Evolutionary conservation across 805 yeast species (phyloP).

Genomic region (Danielia reshetovae): DNA sequence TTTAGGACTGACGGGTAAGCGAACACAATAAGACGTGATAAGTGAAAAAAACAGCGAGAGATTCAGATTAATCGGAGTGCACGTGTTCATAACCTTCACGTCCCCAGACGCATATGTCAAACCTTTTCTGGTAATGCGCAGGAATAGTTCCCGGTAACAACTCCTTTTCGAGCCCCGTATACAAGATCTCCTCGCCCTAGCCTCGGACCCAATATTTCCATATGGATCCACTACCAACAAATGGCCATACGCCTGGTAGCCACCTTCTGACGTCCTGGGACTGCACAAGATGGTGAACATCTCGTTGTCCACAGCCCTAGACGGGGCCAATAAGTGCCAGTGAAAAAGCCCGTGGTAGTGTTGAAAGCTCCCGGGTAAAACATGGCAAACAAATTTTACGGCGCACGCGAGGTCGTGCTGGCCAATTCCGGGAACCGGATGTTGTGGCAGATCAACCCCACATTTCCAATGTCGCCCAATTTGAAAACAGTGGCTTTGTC

Average conservation of each 20-base stretch:
- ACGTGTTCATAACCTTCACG: too few species aligned
- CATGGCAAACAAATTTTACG: slow-evolving; percentile 67
- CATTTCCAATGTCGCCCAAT: slow-evolving; percentile 43
- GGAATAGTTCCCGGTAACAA: slow-evolving; percentile 61
- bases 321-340: slow-evolving; percentile 72
- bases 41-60: too few species aligned
- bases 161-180: slow-evolving; percentile 68
- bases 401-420: slow-evolving; percentile 55
- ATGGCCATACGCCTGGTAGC: slow-evolving; percentile 67
- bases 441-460: too few species aligned
- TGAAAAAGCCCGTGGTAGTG: slow-evolving; percentile 85
- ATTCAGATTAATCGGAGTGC: too few species aligned
- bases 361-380: slow-evolving; percentile 82
- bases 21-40: too few species aligned
- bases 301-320: slow-evolving; percentile 65
- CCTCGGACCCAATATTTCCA: too few species aligned
- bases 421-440: slow-evolving; percentile 82
- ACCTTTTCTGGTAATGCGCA: slow-evolving; percentile 64
- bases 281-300: slow-evolving; percentile 71
- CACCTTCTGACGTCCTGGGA: slow-evolving; percentile 66
- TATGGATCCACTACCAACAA: slow-evolving; percentile 60
- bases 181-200: slow-evolving; percentile 69
- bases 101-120: slow-evolving; percentile 63
- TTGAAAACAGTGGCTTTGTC: slow-evolving; percentile 74
- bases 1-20: too few species aligned